Conservation (phyloP, 257 asterid genomes). For the Henckelia pumila region DNA sequence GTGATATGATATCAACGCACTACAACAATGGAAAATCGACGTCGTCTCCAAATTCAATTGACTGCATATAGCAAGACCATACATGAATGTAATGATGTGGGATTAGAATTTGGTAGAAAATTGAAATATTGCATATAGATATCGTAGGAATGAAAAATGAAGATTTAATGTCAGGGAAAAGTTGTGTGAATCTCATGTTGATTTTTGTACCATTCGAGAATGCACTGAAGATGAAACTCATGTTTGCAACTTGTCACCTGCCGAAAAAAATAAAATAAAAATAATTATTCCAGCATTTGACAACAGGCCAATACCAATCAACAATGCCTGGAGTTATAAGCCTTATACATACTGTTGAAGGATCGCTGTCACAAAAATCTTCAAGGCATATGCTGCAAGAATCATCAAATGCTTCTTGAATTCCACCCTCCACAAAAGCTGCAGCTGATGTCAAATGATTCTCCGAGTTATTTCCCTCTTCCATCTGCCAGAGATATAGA, state of each 20-base stretch:
- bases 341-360: slow-evolving; percentile 57
- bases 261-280: not conserved
- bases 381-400: slow-evolving; percentile 96
- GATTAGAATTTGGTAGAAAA: not conserved
- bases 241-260: slow-evolving; percentile 91
- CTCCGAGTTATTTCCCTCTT: slow-evolving; percentile 58
- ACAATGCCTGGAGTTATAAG: not conserved
- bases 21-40: not conserved
- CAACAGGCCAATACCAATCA: slow-evolving; percentile 18
- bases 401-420: slow-evolving; percentile 89
- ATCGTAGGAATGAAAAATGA: not conserved
- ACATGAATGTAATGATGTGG: not conserved
- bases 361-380: slow-evolving; percentile 70
- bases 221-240: slow-evolving; percentile 89
- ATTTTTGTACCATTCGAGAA: slow-evolving; percentile 69
- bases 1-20: not conserved
- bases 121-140: not conserved
- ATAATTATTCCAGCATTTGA: not conserved
- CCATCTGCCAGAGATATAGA: slow-evolving; percentile 50
- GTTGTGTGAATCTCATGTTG: not conserved
- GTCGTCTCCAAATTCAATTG: not conserved
- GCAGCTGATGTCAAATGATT: slow-evolving; percentile 79
- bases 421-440: slow-evolving; percentile 91
- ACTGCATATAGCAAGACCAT: not conserved
- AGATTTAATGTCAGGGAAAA: not conserved